These are phyloP conservation scores for Fusarium cyanostomum DNA, from an alignment of 2,329 filamentous ascomycete genomes.

Conservation along the genomic window DNA sequence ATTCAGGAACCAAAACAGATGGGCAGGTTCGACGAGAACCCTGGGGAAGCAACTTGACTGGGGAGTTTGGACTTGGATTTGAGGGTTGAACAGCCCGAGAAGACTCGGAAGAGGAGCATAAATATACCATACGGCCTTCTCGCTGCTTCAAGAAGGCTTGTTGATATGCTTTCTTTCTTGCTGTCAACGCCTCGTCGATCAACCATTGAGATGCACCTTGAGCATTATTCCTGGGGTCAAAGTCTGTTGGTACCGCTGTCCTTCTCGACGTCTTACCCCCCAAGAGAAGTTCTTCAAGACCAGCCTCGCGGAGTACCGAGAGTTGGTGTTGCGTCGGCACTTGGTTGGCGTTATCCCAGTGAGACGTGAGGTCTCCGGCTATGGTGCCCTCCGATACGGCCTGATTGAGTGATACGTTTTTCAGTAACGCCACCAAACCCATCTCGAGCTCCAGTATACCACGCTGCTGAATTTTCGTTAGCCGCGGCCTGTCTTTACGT, in stretches of 20 bases:
- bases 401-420: conserved; percentile 26
- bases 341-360: conserved; percentile 22
- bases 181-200: conserved; percentile 3
- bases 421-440: conserved; percentile 9
- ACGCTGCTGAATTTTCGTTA: conserved; percentile 5
- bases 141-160: conserved; percentile 16
- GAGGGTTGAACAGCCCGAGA: too few relatives aligned
- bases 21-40: too few relatives aligned
- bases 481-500: neutral
- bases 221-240: too few relatives aligned
- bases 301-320: conserved; percentile 18
- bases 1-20: conserved; percentile 22
- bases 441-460: conserved; percentile 15
- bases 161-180: conserved; percentile 16
- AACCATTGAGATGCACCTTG: too few relatives aligned
- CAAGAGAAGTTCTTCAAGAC: conserved; percentile 4
- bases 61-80: too few relatives aligned
- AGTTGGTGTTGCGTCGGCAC: conserved; percentile 24
- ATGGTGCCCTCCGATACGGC: conserved; percentile 28
- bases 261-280: too few relatives aligned
- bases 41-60: too few relatives aligned
- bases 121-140: too few relatives aligned
- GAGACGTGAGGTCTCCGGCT: conserved; percentile 30
- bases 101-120: too few relatives aligned
- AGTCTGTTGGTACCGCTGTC: too few relatives aligned